phyloP scores from a whole-genome alignment of 495 filamentous ascomycete species.

The Aspergillus kassunensis region DNA sequence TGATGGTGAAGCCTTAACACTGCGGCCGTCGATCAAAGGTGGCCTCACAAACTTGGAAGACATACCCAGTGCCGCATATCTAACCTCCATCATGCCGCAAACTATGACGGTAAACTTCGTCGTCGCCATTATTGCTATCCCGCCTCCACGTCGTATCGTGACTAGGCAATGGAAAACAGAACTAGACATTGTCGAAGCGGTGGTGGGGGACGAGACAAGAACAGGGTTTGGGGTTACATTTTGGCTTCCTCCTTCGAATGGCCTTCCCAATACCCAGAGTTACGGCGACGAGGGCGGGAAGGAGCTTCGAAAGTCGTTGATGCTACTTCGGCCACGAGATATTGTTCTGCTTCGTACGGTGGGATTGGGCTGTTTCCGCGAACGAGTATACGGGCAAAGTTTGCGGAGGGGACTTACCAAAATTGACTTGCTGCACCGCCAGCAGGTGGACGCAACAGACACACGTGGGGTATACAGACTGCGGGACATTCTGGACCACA shows the following conservation, averaged over 20 bases:
- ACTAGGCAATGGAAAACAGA: conserved; percentile 45
- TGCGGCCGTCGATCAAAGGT: conserved; percentile 19
- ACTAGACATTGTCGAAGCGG: conserved; percentile 66
- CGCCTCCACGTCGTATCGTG: conserved; percentile 57
- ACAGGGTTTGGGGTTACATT: conserved; percentile 80
- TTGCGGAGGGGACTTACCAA: conserved; percentile 66
- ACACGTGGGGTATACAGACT: conserved; percentile 35
- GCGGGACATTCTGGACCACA: conserved; percentile 14
- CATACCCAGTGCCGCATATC: conserved; percentile 64
- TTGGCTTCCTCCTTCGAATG: conserved; percentile 56
- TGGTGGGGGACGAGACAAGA: conserved; percentile 82
- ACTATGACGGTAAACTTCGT: conserved; percentile 77
- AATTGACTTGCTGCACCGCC: conserved; percentile 62
- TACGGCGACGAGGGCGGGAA: conserved; percentile 25
- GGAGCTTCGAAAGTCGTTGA: conserved; percentile 40
- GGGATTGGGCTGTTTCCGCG: conserved; percentile 67
- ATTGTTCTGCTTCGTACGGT: conserved; percentile 73
- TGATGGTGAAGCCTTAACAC: conserved; percentile 12
- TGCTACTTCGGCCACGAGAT: conserved; percentile 59
- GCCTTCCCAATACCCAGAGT: conserved; percentile 17
- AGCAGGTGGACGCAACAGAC: conserved; percentile 37
- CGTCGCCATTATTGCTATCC: conserved; percentile 69
- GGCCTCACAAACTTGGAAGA: conserved; percentile 60
- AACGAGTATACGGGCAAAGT: conserved; percentile 73
- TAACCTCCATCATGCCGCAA: conserved; percentile 68